Conservation (phyloP, 495 filamentous ascomycete genomes). For the Saxophila tyrrhenica region DNA sequence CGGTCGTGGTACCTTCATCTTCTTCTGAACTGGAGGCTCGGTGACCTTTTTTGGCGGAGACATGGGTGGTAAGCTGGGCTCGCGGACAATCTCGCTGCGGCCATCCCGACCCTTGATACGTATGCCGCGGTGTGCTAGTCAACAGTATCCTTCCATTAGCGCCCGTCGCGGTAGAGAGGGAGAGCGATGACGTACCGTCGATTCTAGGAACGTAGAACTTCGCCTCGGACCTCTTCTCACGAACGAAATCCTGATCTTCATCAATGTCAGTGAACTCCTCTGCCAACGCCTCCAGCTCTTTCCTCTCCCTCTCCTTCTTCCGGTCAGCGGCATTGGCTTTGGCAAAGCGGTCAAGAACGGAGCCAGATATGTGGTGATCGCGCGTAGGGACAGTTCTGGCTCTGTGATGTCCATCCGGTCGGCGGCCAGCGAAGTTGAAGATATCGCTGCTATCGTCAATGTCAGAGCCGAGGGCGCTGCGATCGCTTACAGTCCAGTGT, state of each 20-base stretch:
- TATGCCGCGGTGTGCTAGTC: neutral
- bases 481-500: constrained; percentile 9
- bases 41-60: neutral
- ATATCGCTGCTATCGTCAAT: constrained; percentile 15
- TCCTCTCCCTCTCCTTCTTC: neutral
- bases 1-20: neutral
- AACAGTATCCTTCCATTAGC: neutral
- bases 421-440: neutral
- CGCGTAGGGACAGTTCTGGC: neutral
- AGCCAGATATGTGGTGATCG: neutral
- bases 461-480: constrained; percentile 1
- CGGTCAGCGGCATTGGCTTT: neutral
- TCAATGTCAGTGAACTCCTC: neutral
- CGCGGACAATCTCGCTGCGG: neutral
- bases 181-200: neutral
- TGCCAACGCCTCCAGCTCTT: neutral
- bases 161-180: too few relatives aligned
- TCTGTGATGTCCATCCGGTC: neutral
- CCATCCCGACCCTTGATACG: constrained; percentile 1
- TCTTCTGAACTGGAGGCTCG: neutral
- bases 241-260: neutral
- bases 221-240: neutral
- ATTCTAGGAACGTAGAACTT: constrained; percentile 4
- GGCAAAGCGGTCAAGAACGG: neutral
- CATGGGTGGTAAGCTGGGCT: neutral